Evolutionary conservation across 2,329 filamentous ascomycete genomes (phyloP), one percentile per base, ranked within the genome.

Genomic region (Aureobasidium namibiae): DNA sequence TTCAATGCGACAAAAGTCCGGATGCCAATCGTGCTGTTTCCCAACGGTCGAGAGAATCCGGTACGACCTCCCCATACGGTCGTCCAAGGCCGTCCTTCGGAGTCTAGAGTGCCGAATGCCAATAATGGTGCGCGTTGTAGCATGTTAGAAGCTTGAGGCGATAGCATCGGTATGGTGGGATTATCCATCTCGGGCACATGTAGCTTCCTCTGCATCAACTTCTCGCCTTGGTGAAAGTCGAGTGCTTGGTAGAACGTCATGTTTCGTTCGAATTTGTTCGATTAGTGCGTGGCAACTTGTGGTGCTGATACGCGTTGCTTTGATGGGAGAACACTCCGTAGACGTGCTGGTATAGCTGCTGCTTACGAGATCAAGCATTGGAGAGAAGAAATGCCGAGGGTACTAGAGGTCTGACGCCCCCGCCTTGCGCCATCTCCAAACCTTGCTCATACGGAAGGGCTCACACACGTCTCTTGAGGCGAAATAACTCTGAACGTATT

Each of bases 61-160:
- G 80, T 72, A 60, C 85, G 76, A 16, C 90, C 90, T n/a, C 89
- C 89, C 83, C 87, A 88, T 8, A 95, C 63, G 0, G 87, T 87
- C 16, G 86, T 87, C 90, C 90, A 95, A 1, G 88, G 89, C 21
- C 82, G 75, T 2, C 80, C 80, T 21, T 83, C 67, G 2, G 74
- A 71, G 67, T 94, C 89, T 1, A 92, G 73, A 0, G 88, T 82
- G 1, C 90, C 90, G 18, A 95, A 73, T 0, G 88, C 89, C 14
- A 94, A 76, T 8, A 94, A 76, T 0, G 88, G 84, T 0, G 83
- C 85, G 16, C 74, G 73, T 53, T 80, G 76, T 3, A 91, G 77
- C 62, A 88, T 80, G 62, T 78, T 75, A 1, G 78, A 82, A 23
- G 86, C 85, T 16, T 82, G 77, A 5, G 78, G 76, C 0, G 83